Base-by-base conservation (phyloP, 805 yeast species). In the Ogataea philodendri region DNA sequence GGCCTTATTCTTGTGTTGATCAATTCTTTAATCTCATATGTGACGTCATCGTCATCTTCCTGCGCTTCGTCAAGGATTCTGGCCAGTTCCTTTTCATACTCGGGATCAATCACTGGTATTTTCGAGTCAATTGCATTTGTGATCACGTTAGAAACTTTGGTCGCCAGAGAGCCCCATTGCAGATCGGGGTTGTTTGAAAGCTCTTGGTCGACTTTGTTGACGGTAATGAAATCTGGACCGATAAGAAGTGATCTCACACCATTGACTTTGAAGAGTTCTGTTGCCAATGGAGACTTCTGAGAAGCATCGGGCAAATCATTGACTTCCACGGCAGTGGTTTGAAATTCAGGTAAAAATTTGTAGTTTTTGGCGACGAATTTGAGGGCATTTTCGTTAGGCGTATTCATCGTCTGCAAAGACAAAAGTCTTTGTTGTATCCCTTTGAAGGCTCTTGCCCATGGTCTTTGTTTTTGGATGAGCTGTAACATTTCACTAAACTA, bases 351-450 rank as follows among this genome's bases (percentile, higher is more conserved):
- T 8, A 70, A 52, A 16, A 76, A 69, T n/a, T 55, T 52, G 42
- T 53, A 56, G 33, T 72, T 76, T 9, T 63, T 63, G 2, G 77
- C 63, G 7, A 80, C 64, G 52, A 80, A 83, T 52, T 83, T 83
- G 37, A 83, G 60, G 1, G 93, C 88, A 56, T 83, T 78, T 34
- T 78, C 84, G 51, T 82, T 82, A 9, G 93, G 93, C 0, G 93
- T 83, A 2, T 80, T 65, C 13, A 72, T 53, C 0, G 86, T 64
- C 44, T 71, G 65, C 4, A 59, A 31, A 1, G 54, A 42, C 7
- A 49, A 26, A 19, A 44, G 37, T 35, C 58, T 39, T 16, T 26
- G 30, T 14, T 29, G 2, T 6, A 13, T 6, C n/a, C n/a, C n/a
- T n/a, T n/a, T n/a, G n/a, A n/a, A n/a, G n/a, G n/a, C n/a, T n/a